These are phyloP conservation scores for Pseudisothecium myosuroides DNA, from an alignment of 225 moss, liverwort and hornwort species.

Conservation along the genomic window DNA sequence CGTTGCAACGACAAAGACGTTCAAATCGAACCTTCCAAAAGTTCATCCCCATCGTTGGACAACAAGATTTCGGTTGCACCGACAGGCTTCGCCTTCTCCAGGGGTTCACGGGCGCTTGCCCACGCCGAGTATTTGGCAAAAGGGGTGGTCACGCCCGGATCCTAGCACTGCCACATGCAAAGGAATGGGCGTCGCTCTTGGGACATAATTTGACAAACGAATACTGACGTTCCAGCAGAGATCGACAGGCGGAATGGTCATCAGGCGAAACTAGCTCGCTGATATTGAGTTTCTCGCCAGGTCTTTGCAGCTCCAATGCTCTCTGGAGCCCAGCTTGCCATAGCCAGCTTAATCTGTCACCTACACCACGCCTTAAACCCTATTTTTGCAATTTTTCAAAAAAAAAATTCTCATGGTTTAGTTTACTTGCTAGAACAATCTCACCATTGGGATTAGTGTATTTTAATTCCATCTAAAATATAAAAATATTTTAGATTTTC, in stretches of 20 bases:
- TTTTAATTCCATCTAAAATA: too few species aligned
- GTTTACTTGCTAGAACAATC: too few species aligned
- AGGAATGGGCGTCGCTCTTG: background rate
- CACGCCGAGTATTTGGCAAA: background rate
- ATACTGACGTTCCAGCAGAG: background rate
- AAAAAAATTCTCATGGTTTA: too few species aligned
- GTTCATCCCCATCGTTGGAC: too few species aligned
- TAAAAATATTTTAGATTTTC: too few species aligned
- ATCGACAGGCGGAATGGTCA: background rate
- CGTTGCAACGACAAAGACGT: too few species aligned
- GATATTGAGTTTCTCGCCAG: constrained; percentile 47
- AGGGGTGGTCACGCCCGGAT: background rate
- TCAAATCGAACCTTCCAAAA: too few species aligned
- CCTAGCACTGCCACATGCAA: background rate
- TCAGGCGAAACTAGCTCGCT: constrained; percentile 29
- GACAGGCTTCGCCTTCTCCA: background rate
- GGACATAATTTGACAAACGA: background rate
- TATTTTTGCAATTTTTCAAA: too few species aligned
- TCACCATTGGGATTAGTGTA: too few species aligned
- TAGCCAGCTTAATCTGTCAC: background rate
- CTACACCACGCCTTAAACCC: background rate
- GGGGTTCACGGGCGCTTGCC: too few species aligned
- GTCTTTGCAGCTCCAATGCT: constrained; percentile 23
- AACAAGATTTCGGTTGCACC: too few species aligned
- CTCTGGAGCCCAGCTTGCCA: background rate